A percentile compares a stretch with the other conserved stretches of the same genome.
Evolutionary conservation across 306 rosid species (phyloP).

Genomic region (Medicago truncatula): MtrunA17r5.0-ANR NC_053042.1:5210501-5211000

Average conservation of each 20-base stretch:
- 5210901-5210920: not conserved
- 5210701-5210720: constrained; percentile 19
- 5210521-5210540: constrained; percentile 79
- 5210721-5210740: constrained; percentile 38
- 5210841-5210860: constrained; percentile 41
- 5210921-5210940: constrained; percentile 17
- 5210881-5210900: constrained; percentile 37
- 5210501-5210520: constrained; percentile 75
- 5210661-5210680: constrained; percentile 3
- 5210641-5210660: constrained; percentile 5
- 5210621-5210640: constrained; percentile 5
- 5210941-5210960: constrained; percentile 3
- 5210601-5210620: not conserved
- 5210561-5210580: not conserved
- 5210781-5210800: constrained; percentile 34
- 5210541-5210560: constrained; percentile 59
- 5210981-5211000: not conserved
- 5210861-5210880: constrained; percentile 48
- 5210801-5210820: constrained; percentile 44
- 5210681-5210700: not conserved
- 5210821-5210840: constrained; percentile 94
- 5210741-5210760: constrained; percentile 10
- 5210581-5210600: constrained; percentile 22
- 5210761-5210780: constrained; percentile 30
- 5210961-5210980: not conserved